Conservation (phyloP, 805 yeast genomes). For the Sungouiozyma ichnusensis region DNA sequence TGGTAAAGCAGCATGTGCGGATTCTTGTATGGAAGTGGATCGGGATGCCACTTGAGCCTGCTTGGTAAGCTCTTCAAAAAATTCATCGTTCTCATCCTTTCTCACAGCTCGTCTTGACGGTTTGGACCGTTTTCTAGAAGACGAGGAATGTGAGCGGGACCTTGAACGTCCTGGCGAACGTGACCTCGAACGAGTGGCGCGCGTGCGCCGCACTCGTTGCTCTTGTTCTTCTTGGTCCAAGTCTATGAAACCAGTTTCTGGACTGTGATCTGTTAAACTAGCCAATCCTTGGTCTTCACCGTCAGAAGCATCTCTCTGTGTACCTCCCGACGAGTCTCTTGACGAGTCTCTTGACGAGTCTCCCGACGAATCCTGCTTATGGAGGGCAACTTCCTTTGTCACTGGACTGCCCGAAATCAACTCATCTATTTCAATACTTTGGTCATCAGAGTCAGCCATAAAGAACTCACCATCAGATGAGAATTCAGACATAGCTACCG, state of each 20-base stretch:
- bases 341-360: too few species aligned
- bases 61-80: slow-evolving; percentile 15
- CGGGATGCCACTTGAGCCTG: slow-evolving; percentile 3
- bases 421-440: slow-evolving; percentile 1
- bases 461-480: slow-evolving; percentile 8
- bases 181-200: neutral
- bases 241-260: too few species aligned
- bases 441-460: slow-evolving; percentile 5
- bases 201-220: neutral
- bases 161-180: slow-evolving; percentile 1
- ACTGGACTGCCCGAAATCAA: neutral
- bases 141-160: slow-evolving; percentile 1
- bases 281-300: too few species aligned
- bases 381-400: neutral
- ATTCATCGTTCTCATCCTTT: slow-evolving; percentile 20
- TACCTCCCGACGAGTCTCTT: too few species aligned
- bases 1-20: neutral
- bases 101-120: neutral
- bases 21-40: neutral
- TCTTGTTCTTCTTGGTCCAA: too few species aligned
- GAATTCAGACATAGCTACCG: neutral
- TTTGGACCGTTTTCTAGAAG: neutral
- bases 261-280: too few species aligned
- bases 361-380: neutral
- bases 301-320: too few species aligned